A percentile compares a stretch with the other conserved stretches of the same genome.
Evolutionary conservation across 495 filamentous ascomycete species (phyloP).

Genomic region (Rhypophila decipiens): DNA sequence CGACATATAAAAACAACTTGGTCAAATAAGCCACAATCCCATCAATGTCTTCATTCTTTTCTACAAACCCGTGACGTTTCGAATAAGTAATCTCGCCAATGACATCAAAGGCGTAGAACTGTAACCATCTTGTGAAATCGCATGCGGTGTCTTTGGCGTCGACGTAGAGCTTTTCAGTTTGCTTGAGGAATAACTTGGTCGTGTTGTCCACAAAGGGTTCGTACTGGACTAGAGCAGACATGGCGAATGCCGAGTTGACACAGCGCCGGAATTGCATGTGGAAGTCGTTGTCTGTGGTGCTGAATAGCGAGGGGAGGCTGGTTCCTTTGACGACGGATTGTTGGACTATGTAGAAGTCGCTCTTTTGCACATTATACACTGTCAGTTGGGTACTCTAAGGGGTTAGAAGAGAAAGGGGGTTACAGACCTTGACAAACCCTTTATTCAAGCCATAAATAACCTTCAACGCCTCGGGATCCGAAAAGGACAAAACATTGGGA

Average conservation of each 20-base stretch:
- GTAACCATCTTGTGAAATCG: constrained; percentile 66
- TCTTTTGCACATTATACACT: constrained; percentile 32
- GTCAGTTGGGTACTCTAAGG: too few species aligned
- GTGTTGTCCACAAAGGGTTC: constrained; percentile 70
- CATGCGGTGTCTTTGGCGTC: constrained; percentile 40
- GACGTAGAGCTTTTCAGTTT: constrained; percentile 57
- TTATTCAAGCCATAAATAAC: constrained; percentile 77
- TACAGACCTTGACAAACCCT: constrained; percentile 65
- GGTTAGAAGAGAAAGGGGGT: background rate
- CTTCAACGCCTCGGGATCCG: constrained; percentile 60
- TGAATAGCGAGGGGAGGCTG: constrained; percentile 68
- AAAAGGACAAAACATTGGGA: constrained; percentile 61
- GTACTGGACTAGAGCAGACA: constrained; percentile 63
- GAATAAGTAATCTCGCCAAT: constrained; percentile 63
- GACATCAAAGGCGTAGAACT: constrained; percentile 76
- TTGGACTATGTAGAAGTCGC: constrained; percentile 66
- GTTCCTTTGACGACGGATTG: constrained; percentile 57
- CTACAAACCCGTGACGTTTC: constrained; percentile 57
- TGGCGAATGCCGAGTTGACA: constrained; percentile 67
- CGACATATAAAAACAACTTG: constrained; percentile 51
- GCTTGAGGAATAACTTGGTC: constrained; percentile 54
- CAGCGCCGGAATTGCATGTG: constrained; percentile 64
- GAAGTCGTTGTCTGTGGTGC: constrained; percentile 65
- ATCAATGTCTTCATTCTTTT: constrained; percentile 57
- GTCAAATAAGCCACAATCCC: constrained; percentile 52